A percentile compares a stretch with the other conserved stretches of the same genome.
Conservation (phyloP, 805 yeast species). For the Candida koratica region DNA sequence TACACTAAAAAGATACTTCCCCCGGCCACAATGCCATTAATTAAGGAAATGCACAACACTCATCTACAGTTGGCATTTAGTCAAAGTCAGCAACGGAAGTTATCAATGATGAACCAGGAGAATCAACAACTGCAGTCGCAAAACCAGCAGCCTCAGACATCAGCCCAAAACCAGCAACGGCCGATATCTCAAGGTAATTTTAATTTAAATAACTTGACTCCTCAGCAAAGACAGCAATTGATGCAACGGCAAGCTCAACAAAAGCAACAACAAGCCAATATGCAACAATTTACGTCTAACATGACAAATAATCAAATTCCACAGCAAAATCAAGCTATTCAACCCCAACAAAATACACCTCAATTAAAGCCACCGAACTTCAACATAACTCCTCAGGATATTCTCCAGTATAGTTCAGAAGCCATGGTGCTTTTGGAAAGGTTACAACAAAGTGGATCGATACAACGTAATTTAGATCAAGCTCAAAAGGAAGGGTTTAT, state of each 20-base stretch:
- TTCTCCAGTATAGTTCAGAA: constrained; percentile 34
- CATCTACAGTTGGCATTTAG: constrained; percentile 58
- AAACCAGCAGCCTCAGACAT: constrained; percentile 10
- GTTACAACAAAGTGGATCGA: constrained; percentile 34
- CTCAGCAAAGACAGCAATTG: constrained; percentile 38
- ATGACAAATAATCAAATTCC: constrained; percentile 18
- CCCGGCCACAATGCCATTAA: constrained; percentile 51
- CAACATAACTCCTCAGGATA: constrained; percentile 36
- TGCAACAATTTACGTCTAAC: constrained; percentile 16
- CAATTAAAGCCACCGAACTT: constrained; percentile 26
- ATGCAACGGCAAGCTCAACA: constrained; percentile 27
- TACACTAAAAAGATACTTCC: constrained; percentile 56
- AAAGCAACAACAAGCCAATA: constrained; percentile 14
- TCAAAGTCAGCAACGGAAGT: constrained; percentile 44
- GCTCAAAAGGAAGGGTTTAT: constrained; percentile 37
- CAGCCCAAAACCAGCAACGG: constrained; percentile 12
- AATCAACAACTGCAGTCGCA: constrained; percentile 11
- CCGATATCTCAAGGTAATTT: constrained; percentile 12
- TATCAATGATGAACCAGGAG: constrained; percentile 21
- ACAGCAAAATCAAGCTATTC: constrained; percentile 6
- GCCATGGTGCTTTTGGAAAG: constrained; percentile 37
- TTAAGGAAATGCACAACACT: constrained; percentile 63
- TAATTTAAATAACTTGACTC: constrained; percentile 18
- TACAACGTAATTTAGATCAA: constrained; percentile 33
- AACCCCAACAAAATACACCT: constrained; percentile 2